Conservation (phyloP, 129 eudicot genomes). For the Artemisia argyi region DNA sequence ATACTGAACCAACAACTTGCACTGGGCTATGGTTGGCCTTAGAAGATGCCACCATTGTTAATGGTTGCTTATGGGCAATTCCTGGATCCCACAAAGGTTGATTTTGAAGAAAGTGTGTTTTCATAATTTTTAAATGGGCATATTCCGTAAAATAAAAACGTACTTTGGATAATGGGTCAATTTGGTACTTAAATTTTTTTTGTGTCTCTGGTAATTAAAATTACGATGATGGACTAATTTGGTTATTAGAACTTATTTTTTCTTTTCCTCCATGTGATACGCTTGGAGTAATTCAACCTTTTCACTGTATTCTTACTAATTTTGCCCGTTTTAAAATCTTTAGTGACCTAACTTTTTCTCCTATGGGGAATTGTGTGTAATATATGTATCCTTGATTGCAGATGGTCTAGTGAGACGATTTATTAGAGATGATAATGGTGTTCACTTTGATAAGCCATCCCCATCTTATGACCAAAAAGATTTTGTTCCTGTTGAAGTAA, state of each 20-base stretch:
- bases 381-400: conserved; percentile 19
- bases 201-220: too few relatives aligned
- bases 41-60: conserved; percentile 82
- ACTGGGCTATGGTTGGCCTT: conserved; percentile 98
- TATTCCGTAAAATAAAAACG: too few relatives aligned
- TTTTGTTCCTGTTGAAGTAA: conserved; percentile 94
- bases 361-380: neutral
- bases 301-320: too few relatives aligned
- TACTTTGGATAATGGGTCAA: too few relatives aligned
- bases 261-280: too few relatives aligned
- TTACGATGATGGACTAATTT: too few relatives aligned
- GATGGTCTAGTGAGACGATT: conserved; percentile 92
- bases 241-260: too few relatives aligned
- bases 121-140: neutral
- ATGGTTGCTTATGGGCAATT: conserved; percentile 99
- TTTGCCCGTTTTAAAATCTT: too few relatives aligned
- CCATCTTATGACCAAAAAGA: conserved; percentile 76
- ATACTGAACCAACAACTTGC: conserved; percentile 86
- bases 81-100: conserved; percentile 94
- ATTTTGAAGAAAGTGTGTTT: neutral
- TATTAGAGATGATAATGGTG: conserved; percentile 83
- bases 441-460: conserved; percentile 82
- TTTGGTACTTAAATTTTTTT: too few relatives aligned
- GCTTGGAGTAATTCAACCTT: too few relatives aligned
- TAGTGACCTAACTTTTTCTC: too few relatives aligned